Evolutionary conservation across 345 rosid species (phyloP).

Genomic region (Linum tenue): DNA sequence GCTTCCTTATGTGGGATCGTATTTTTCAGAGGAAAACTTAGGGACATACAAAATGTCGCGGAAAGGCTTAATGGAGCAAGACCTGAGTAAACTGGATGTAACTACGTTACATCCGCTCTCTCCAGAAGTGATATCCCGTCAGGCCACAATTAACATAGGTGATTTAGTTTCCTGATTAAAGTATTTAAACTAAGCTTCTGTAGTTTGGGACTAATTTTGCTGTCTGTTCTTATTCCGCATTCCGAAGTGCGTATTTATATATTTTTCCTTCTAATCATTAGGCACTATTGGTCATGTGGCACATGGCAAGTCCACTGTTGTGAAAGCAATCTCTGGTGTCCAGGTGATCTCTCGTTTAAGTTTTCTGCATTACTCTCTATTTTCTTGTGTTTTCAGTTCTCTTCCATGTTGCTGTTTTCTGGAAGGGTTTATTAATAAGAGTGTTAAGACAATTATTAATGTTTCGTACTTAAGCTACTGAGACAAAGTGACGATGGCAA

Average conservation of each 20-base stretch:
- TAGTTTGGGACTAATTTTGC: not conserved
- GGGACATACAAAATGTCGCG: constrained; percentile 47
- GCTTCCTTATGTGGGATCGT: too few species aligned
- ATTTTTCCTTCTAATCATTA: constrained; percentile 10
- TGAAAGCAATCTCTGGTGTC: constrained; percentile 92
- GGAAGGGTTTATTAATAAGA: too few species aligned
- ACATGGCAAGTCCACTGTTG: constrained; percentile 93
- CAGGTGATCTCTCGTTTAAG: constrained; percentile 39
- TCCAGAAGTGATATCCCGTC: constrained; percentile 98
- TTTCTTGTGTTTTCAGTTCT: not conserved
- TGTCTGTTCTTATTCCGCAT: not conserved
- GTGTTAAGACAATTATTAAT: too few species aligned
- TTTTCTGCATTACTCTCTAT: not conserved
- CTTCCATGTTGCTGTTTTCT: not conserved
- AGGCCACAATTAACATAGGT: constrained; percentile 94
- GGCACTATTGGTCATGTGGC: constrained; percentile 99
- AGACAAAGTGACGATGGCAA: too few species aligned
- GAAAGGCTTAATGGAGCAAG: constrained; percentile 92
- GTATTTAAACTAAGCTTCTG: not conserved
- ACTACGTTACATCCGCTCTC: constrained; percentile 74
- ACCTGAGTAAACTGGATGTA: constrained; percentile 75
- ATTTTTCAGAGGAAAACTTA: not conserved
- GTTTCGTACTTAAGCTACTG: too few species aligned
- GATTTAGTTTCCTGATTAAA: not conserved
- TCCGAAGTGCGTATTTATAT: not conserved